phyloP scores from a whole-genome alignment of 768 basidiomycete species.

The Tubosaeta sp. region DNA sequence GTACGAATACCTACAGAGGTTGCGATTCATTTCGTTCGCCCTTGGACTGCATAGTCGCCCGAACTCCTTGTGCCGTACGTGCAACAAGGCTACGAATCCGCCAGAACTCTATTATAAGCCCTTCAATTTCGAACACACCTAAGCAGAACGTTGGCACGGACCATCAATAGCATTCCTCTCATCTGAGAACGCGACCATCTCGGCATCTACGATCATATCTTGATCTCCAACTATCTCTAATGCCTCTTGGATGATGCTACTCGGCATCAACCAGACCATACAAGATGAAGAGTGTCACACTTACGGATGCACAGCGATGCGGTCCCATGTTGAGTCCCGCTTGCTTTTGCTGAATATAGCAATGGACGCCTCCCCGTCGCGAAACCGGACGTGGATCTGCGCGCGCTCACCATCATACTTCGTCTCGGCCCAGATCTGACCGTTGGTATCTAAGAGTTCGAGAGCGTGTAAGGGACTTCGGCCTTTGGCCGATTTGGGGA shows the following conservation, averaged over 20 bases:
- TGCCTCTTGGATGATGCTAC: constrained; percentile 56
- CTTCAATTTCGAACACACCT: constrained; percentile 2
- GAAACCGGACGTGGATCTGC: constrained; percentile 77
- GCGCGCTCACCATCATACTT: constrained; percentile 97
- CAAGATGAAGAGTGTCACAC: constrained; percentile 5
- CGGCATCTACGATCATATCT: constrained; percentile 69
- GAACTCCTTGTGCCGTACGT: constrained; percentile 52
- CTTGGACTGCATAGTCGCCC: constrained; percentile 29
- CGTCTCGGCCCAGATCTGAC: constrained; percentile 74
- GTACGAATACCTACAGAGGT: constrained; percentile 12
- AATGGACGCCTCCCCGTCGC: constrained; percentile 41
- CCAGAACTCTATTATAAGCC: constrained; percentile 63
- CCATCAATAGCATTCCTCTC: constrained; percentile 59
- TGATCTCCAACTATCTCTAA: constrained; percentile 42
- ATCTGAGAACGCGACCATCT: constrained; percentile 84
- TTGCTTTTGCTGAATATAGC: constrained; percentile 87
- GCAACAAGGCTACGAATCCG: constrained; percentile 58
- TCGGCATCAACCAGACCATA: background rate
- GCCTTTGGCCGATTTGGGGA: constrained; percentile 83
- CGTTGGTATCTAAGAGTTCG: constrained; percentile 26
- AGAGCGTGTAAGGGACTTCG: constrained; percentile 55
- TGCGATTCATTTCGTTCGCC: constrained; percentile 19
- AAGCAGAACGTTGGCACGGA: constrained; percentile 28
- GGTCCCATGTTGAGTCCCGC: constrained; percentile 75
- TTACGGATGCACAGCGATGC: constrained; percentile 56